Evolutionary conservation across 306 rosid species (phyloP), one percentile per base, ranked within the genome.

Genomic region (Sicyos edulis): DNA sequence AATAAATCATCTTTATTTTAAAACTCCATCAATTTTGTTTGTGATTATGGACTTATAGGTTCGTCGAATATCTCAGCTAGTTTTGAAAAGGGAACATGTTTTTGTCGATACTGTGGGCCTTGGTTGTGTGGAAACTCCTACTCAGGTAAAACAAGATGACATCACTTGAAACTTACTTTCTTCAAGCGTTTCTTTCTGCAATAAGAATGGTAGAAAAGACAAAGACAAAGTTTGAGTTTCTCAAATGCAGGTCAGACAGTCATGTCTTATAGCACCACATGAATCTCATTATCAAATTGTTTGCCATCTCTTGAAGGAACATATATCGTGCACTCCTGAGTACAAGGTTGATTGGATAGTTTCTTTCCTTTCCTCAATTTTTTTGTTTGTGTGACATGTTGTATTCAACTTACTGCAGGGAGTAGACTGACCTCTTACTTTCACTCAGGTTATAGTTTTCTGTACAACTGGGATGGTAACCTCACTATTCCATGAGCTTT

Each of bases 51-150:
- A 66, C 37, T 42, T 77, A 72, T 82, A 93, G 98, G 98, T 90
- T 42, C 95, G 97, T 51, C 92, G 95, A 19, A 57, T 88, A 79
- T 90, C 98, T 73, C 98, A 93, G 82, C 92, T 93, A 83, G 91
- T 90, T 80, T 83, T 93, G 87, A 87, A 87, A 72, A 88, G 91
- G 78, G 98, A 93, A 69, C 98, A 93, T 77, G 67, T 73, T 58
- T 90, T 79, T 77, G 74, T 93, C 79, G 97, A 93, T 78, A 90
- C 97, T n/a, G 88, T 90, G 76, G 98, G 97, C 70, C 80, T 87
- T 50, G 96, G 91, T 56, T 82, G 77, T 64, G 89, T 87, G 58
- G 95, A 93, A 80, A 93, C 97, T 83, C 93, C 89, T 54, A 71
- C 78, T 71, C 79, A 88, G 96, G 97, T 87, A 85, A 73, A 77